Base-by-base conservation (phyloP, 495 filamentous ascomycete genomes). In the Bryoglossum gracile region DNA sequence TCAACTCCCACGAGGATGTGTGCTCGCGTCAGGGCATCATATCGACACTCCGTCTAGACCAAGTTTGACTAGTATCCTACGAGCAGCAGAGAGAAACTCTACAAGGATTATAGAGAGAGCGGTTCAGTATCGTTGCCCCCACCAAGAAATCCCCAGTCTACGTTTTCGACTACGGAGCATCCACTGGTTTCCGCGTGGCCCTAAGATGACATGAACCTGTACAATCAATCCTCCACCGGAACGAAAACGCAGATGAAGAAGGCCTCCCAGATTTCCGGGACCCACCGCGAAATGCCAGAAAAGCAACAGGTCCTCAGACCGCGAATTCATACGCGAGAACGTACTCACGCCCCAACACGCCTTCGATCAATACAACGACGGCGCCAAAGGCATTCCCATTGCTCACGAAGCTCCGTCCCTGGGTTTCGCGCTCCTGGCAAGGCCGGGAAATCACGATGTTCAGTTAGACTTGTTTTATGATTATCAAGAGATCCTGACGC, bases 161-260 rank as follows among this genome's bases (percentile, higher is more conserved):
- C 60, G 71, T 83, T 50, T 84, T 84, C 58, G 80, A 85, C 64
- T 83, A 83, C 61, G 80, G 81, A 28, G 77, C 80, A 0, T 78
- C 81, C 0, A 67, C 66, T 10, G 80, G 69, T 3, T 60, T 81
- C 8, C 68, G 75, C 4, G 61, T 82, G 8, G 77, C 80, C 0
- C 65, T 81, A 6, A 41, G 68, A 18, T 63, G 70, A 3, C 71
- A 74, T 0, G 51, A 70, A 4, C 60, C 64, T 9, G 62, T 82
- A 26, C 60, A 65, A 21, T 74, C 73, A 13, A 75, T 85, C 48
- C 68, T 83, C 56, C 62, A 68, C 4, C 80, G 83, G 51, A 83
- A 80, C 54, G 81, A 81, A 28, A 85, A 84, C 55, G 81, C 78
- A 24, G 83, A 82, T 58, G 64, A 48, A 22, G 78, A 77, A 23